Base-by-base conservation (phyloP, 495 filamentous ascomycete species). In the Haplographium delicatum region DNA sequence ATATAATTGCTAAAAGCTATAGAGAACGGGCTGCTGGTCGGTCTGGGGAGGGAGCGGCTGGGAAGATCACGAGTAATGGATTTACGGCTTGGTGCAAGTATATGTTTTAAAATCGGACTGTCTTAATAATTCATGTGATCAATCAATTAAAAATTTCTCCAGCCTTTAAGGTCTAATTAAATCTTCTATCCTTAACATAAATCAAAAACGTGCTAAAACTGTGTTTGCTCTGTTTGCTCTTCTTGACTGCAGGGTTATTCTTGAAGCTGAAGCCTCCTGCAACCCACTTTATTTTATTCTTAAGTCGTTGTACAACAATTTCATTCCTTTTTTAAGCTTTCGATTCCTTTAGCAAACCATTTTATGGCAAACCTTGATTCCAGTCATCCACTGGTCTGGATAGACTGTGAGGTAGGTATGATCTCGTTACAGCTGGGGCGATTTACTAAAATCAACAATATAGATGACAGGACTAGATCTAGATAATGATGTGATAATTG, bases 391-490 rank as follows among this genome's bases (percentile, higher is more conserved):
- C 63, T 93, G 24, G 85, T 91, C 20, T 93, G 88, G 86, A 86
- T 89, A 52, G 86, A 89, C 63, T 88, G 89, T 64, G 89, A 95
- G 73, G 86, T 91, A 66, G 49, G 68, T 48, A 5, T 38, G 6
- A 7, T 46, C 25, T n/a, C n/a, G n/a, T n/a, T n/a, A n/a, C 19
- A 16, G 18, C 13, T 34, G 26, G 19, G 38, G 13, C 45, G 8
- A 4, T 7, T 16, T 11, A 5, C n/a, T 24, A 41, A 41, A 9
- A 38, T 52, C 30, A 61, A 46, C 40, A 51, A 48, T 45, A 25
- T 43, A 96, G 90, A 98, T 98, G 93, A 96, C 94, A 2, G 93
- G 93, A 3, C 81, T 98, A 3, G 74, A 95, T 64, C 71, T 81
- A 1, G 78, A 84, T 24, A 78, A 66, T 16, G 94, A 97, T 59